These are phyloP conservation scores for Xylogone sp. DNA, from an alignment of 2,329 filamentous ascomycete species.

Conservation along the genomic window DNA sequence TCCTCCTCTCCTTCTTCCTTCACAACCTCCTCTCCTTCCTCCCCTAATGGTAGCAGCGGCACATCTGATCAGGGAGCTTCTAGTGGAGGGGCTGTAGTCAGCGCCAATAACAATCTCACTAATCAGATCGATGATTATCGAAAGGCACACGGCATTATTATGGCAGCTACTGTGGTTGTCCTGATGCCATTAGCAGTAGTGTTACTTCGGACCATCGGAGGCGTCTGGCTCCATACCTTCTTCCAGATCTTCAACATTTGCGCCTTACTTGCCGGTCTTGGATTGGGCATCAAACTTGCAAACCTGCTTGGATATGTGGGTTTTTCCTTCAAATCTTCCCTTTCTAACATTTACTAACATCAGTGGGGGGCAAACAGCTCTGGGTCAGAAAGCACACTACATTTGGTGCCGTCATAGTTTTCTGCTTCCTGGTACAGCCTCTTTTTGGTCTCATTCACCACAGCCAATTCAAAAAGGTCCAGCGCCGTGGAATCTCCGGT, in stretches of 20 bases:
- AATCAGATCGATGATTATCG: neutral
- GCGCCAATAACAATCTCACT: neutral
- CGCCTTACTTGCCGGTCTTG: slow-evolving; percentile 57
- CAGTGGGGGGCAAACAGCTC: slow-evolving; percentile 33
- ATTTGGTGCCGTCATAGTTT: slow-evolving; percentile 50
- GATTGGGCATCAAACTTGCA: slow-evolving; percentile 47
- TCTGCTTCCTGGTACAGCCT: slow-evolving; percentile 50
- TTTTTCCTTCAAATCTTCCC: slow-evolving; percentile 11
- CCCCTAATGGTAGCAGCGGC: no score
- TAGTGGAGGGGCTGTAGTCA: neutral
- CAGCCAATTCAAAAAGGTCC: slow-evolving; percentile 42
- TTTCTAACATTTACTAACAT: neutral
- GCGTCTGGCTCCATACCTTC: slow-evolving; percentile 43
- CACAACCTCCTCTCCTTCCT: neutral
- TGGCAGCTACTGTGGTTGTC: slow-evolving; percentile 52
- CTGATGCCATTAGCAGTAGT: slow-evolving; percentile 56
- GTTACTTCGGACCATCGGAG: slow-evolving; percentile 54
- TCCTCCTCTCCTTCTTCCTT: neutral
- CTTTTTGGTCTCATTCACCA: slow-evolving; percentile 54
- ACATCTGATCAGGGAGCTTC: neutral
- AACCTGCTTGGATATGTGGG: slow-evolving; percentile 38
- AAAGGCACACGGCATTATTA: slow-evolving; percentile 49
- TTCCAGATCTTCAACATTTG: slow-evolving; percentile 51
- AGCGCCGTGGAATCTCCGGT: slow-evolving; percentile 46
- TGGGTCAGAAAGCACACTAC: slow-evolving; percentile 47